Evolutionary conservation across 164 flowering plant species (phyloP), one percentile per base, ranked within the genome.

Genomic region (Nymphaea thermarum): DNA sequence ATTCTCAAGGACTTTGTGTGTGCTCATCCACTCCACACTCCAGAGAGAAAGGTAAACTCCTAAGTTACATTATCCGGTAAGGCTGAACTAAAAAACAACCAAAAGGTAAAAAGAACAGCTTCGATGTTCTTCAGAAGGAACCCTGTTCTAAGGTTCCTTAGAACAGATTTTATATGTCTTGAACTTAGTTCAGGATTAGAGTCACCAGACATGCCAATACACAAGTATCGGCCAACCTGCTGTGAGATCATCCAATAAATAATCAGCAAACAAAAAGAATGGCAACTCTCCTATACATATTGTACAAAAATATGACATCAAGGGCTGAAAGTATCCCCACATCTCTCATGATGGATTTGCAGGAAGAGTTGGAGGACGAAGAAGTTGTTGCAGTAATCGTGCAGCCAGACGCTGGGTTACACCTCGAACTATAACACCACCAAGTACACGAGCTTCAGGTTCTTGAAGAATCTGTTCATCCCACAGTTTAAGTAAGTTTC

Each of bases 321-420:
- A 15, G 3, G 57, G 14, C 57, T 25, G 36, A 25, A 25, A 25
- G 14, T 15, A 15, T 51, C 57, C 3, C 57, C 14, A 15, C 57
- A 51, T 51, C 57, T 25, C 57, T 51, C 14, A 51, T 15, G 14
- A 51, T 8, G 57, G 57, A 51, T 15, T 51, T 51, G 57, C 57
- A 51, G 57, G 57, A 51, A 51, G 12, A 2, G 87, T 63, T 44
- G 87, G 86, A 43, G 76, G 60, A 41, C 85, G 81, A 4, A 93
- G 97, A 74, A 93, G 80, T 75, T 90, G 98, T 74, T 87, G 98
- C 66, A 93, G 82, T 43, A 91, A 76, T 53, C 98, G 87, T 2
- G 98, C 98, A 55, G 96, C 98, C 57, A 93, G 80, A 69, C 98
- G 96, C 59, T 86, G 96, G 47, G 87, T 79, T 43, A 87, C 79